Conservation (phyloP, 169 alveolate genomes). For the Sarcocystis neurona region DNA sequence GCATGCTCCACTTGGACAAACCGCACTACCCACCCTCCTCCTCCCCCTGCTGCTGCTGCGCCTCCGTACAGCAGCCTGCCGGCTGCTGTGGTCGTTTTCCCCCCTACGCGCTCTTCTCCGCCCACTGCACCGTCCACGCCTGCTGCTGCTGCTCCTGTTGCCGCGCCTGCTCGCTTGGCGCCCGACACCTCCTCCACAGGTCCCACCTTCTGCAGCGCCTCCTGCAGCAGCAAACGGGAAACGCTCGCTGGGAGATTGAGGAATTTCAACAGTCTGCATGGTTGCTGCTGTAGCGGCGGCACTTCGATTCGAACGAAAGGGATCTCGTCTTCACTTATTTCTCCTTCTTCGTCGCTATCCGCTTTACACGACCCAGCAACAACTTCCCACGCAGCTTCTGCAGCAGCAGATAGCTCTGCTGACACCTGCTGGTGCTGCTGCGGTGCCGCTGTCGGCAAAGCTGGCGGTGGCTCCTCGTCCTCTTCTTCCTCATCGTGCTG, state of each 20-base stretch:
- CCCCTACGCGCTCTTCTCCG: too few relatives aligned
- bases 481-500: too few relatives aligned
- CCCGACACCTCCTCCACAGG: not conserved
- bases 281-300: not conserved
- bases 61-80: not conserved
- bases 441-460: too few relatives aligned
- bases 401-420: too few relatives aligned
- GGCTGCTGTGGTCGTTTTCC: not conserved
- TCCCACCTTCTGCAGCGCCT: not conserved
- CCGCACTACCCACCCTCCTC: not conserved
- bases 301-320: slow-evolving; percentile 10
- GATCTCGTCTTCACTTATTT: slow-evolving; percentile 12
- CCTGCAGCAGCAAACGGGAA: not conserved
- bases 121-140: too few relatives aligned
- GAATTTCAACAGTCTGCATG: not conserved
- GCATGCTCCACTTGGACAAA: not conserved
- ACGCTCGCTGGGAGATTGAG: slow-evolving; percentile 21
- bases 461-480: too few relatives aligned
- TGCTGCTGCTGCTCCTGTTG: too few relatives aligned
- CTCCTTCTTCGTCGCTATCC: slow-evolving; percentile 24
- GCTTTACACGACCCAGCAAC: not conserved
- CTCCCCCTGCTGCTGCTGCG: not conserved
- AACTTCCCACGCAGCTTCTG: not conserved
- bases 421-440: too few relatives aligned
- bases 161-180: too few relatives aligned